Evolutionary conservation across 225 moss, liverwort and hornwort genomes (phyloP), one percentile per base, ranked within the genome.

Genomic region (Sphagnum contortum): DNA sequence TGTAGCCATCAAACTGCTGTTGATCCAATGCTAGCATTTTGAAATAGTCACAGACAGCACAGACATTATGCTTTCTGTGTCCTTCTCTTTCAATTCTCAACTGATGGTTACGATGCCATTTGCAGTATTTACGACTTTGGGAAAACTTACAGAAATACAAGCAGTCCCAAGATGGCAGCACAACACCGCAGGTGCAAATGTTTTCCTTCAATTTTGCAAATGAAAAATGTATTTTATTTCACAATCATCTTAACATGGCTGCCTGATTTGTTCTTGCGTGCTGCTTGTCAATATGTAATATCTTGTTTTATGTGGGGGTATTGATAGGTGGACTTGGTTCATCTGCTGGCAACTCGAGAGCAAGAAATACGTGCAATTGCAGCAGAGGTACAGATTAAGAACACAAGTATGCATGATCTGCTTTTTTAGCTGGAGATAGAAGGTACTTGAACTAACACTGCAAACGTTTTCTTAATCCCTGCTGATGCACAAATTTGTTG

Each of bases 331-430:
- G 80, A 83, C 70, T 72, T 80, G 80, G 74, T 44, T 49, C 77
- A 83, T 74, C 56, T 80, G 13, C 70, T 83, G 45, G 83, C 80
- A 67, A 76, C 74, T 70, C 74, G 77, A 63, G 83, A 83, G 55
- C 83, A 83, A 74, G 83, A 83, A 62, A 59, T 80, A 70, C 80
- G 83, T 66, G 83, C 83, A 56, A 77, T 80, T 57, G 80, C 80
- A 77, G 83, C 80, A 44, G 83, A 83, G 79, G 83, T 83, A 77
- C 14, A 44, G 13, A 13, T 13, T 29, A 29, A 29, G 29, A 29
- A 29, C 29, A 29, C 29, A 0, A 29, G 29, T 29, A 29, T 29
- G 29, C 29, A 29, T 29, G 29, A 29, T 29, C 29, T 29, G 29
- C 29, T 29, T 29, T 29, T 29, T 29, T 29, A 29, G 29, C 29